Base-by-base conservation (phyloP, 371 early-diverging fungal genomes). In the Circinella umbellata region DNA sequence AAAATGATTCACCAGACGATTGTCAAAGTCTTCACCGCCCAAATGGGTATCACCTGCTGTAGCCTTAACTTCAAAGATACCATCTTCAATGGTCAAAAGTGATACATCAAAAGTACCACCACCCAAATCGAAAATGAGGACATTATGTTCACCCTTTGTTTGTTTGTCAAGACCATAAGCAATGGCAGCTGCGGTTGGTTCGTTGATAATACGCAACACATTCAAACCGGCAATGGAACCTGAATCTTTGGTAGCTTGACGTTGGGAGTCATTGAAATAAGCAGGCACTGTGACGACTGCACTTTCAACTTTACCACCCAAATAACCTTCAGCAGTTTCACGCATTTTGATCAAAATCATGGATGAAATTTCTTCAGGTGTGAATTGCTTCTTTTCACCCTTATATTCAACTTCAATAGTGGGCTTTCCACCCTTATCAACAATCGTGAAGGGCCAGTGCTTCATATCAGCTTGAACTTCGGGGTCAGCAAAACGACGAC, bases 11-110 rank as follows among this genome's bases (percentile, higher is more conserved):
- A 95, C 92, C 68, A 97, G 81, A 65, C 83, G 82, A 87, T 94
- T 94, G 84, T 99, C 99, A 81, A 98, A 96, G 85, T 99, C 99
- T 84, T 98, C 99, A 73, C 99, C 99, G 73, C 99, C 99, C 76
- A 99, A 86, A 82, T 97, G 97, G 51, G 95, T 96, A 88, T 96
- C 95, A 82, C 97, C 97, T 85, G 93, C 94, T 76, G 97, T 97
- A 72, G 95, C 93, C 88, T 95, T 95, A 80, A 95, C 95, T 77
- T 95, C 97, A 75, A 97, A 95, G 75, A 94, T 91, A 79, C 93
- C 95, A 77, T 91, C 93, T 73, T 93, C 92, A 73, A 95, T 95
- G 79, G 94, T 92, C 63, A 97, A 81, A 67, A 96, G 89, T 47
- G 97, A 96, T 14, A 98, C 93, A 89, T 97, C 97, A 82, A 97